Percentiles rank a stretch among this genome's conserved stretches.
Evolutionary conservation across 2,329 filamentous ascomycete genomes (phyloP).

Genomic region (Aspergillus niger): DNA sequence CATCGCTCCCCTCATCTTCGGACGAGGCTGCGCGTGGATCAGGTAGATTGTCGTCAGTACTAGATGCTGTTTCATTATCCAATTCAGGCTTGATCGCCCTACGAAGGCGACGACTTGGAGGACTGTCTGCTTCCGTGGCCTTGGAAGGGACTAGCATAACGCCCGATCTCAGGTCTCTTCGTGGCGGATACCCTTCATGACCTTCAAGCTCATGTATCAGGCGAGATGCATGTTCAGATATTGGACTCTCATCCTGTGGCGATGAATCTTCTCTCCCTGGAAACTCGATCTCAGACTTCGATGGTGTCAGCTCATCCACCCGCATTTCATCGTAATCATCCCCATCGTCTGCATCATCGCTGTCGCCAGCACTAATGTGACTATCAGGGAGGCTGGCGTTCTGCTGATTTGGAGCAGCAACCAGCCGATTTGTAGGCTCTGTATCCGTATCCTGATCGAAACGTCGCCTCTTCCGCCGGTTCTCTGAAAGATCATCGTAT

Average conservation of each 20-base stretch:
- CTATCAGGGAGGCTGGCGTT: not conserved
- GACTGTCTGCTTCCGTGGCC: not conserved
- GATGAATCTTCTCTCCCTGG: not conserved
- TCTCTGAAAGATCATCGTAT: slow-evolving; percentile 32
- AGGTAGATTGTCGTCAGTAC: slow-evolving; percentile 6
- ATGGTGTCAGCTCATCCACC: not conserved
- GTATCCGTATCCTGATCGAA: slow-evolving; percentile 10
- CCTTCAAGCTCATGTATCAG: not conserved
- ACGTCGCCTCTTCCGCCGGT: slow-evolving; percentile 36
- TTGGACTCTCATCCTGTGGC: not conserved
- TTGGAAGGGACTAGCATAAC: not conserved
- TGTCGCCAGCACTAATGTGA: too few species aligned
- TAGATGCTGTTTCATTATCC: not conserved
- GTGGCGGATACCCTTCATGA: not conserved
- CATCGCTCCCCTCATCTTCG: not conserved
- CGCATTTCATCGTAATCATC: not conserved
- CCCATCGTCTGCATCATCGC: not conserved
- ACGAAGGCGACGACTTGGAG: not conserved
- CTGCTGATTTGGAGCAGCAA: not conserved
- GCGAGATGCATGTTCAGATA: not conserved
- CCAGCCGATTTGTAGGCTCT: not conserved
- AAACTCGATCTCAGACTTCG: not conserved
- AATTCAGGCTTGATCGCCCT: not conserved
- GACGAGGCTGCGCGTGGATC: not conserved
- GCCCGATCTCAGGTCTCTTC: not conserved